Evolutionary conservation across 805 yeast genomes (phyloP), one percentile per base, ranked within the genome.

Genomic region (Saturnispora diversa): DNA sequence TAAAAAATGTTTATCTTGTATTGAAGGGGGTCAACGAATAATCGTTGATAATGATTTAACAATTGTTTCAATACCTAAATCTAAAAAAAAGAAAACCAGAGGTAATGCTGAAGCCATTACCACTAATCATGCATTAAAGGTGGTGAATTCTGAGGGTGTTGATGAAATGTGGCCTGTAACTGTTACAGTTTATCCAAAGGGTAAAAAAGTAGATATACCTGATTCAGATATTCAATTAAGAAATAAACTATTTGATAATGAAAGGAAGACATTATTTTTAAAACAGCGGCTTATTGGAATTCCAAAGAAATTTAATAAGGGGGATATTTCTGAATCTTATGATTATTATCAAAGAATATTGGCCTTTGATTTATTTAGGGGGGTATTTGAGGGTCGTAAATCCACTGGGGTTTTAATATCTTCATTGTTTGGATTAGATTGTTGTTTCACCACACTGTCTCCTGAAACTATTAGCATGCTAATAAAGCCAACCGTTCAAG

Each of bases 131-230:
- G 28, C 22, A 27, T 22, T 38, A 24, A 17, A 31, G 6, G 29
- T 35, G 6, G 20, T 19, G 8, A 36, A 26, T 13, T 19, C 32
- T 2, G 35, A 26, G 11, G 40, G 26, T 25, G 19, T 16, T n/a
- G 21, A 34, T 31, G 43, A 49, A 25, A 19, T 25, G 2, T 25
- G 39, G 38, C 26, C 42, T 17, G 25, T 46, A 23, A 31, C 41
- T 2, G 40, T 46, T 4, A 43, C 39, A 4, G 26, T 46, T 22
- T 46, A 46, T 21, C 49, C 49, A 7, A 38, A 40, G 26, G 49
- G 49, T 12, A 43, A 39, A 12, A 33, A 29, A 31, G 10, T 16
- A 19, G 40, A 35, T 9, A n/a, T 20, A 5, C 42, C 35, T n/a
- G 31, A 36, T 15, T 5, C 19, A 5, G 35, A 40, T 21, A 13